Conservation (phyloP, 495 filamentous ascomycete species). For the Hypoxylon lienhwacheense region DNA sequence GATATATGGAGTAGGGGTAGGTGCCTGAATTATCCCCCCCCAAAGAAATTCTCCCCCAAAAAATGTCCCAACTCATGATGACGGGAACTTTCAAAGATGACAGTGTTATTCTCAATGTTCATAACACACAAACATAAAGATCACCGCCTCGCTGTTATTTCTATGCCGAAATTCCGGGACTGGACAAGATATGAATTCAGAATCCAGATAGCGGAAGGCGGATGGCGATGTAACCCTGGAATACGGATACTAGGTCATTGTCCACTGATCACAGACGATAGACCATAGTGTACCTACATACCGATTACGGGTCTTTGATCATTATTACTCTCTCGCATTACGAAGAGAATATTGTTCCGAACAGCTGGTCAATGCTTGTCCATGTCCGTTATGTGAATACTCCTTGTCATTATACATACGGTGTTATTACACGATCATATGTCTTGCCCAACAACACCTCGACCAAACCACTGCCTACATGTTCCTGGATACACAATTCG, state of each 20-base stretch:
- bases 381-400: no score
- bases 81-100: constrained; percentile 21
- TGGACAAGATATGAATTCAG: no score
- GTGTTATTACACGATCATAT: no score
- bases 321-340: constrained; percentile 9
- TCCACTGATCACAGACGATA: no score
- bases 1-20: no score
- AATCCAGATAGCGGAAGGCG: constrained; percentile 23
- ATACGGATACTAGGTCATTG: no score
- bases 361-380: neutral
- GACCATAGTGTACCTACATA: no score
- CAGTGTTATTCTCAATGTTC: constrained; percentile 21
- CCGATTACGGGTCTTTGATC: no score
- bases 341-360: constrained; percentile 29
- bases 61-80: constrained; percentile 10
- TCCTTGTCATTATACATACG: no score
- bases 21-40: neutral
- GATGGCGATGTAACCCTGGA: constrained; percentile 31
- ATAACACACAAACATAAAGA: constrained; percentile 24
- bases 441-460: constrained; percentile 2
- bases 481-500: constrained; percentile 10
- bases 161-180: constrained; percentile 30
- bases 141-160: constrained; percentile 24
- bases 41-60: neutral
- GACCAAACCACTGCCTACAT: constrained; percentile 22